Percentiles rank a stretch among this genome's conserved stretches.
These are phyloP conservation scores for Hanseniaspora jakobsenii DNA, from an alignment of 805 yeast genomes.

Conservation along the genomic window DNA sequence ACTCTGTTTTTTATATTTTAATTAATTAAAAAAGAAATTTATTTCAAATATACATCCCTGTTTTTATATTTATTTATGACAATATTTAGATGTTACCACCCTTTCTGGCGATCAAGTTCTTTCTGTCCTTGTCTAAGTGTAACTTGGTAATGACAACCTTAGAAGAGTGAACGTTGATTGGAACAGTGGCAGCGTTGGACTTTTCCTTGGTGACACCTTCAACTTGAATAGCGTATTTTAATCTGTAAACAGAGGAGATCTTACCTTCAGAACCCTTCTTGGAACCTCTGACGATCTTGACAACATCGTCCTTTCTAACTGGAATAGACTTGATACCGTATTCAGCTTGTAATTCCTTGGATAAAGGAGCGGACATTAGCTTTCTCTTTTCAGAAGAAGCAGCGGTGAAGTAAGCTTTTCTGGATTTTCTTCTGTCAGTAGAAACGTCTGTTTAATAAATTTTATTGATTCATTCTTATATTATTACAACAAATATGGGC, in stretches of 20 bases:
- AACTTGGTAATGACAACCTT: slow-evolving; percentile 97
- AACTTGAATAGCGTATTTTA: slow-evolving; percentile 90
- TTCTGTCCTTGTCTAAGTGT: slow-evolving; percentile 97
- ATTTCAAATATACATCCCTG: no score
- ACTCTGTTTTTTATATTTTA: no score
- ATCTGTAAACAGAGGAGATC: slow-evolving; percentile 95
- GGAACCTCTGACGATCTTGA: slow-evolving; percentile 93
- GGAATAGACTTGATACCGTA: slow-evolving; percentile 93
- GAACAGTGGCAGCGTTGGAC: slow-evolving; percentile 94
- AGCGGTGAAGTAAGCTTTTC: slow-evolving; percentile 99
- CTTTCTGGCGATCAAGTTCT: slow-evolving; percentile 92
- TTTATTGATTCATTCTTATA: background rate
- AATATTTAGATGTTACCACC: slow-evolving; percentile 79
- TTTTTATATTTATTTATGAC: background rate
- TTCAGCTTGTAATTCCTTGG: slow-evolving; percentile 96
- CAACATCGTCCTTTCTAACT: slow-evolving; percentile 95
- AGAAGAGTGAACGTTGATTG: slow-evolving; percentile 95
- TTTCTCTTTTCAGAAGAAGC: slow-evolving; percentile 92
- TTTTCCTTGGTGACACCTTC: slow-evolving; percentile 96
- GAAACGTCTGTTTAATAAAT: slow-evolving; percentile 65
- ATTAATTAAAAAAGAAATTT: no score
- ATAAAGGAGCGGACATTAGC: slow-evolving; percentile 94
- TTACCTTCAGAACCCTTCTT: slow-evolving; percentile 99
- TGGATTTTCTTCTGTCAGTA: slow-evolving; percentile 96
- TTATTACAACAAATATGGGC: background rate